Evolutionary conservation across 2,329 filamentous ascomycete genomes (phyloP), one percentile per base, ranked within the genome.

Genomic region (Verticillium nubilum): DNA sequence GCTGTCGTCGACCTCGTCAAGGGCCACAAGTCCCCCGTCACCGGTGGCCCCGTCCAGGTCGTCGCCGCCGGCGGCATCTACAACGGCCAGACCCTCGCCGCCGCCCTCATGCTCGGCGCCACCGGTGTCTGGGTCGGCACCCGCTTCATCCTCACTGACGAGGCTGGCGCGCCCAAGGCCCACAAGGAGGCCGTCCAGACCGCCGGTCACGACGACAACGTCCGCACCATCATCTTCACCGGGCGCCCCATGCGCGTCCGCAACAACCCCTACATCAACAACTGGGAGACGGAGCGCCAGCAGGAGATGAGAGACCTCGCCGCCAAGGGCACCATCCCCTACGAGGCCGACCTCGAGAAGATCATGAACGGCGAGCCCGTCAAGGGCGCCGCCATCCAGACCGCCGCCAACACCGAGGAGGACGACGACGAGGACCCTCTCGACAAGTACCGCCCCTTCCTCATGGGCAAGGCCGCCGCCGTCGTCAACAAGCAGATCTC

Each of bases 171-270:
- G 12, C 91, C 95, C 67, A 88, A 92, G 76, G 86, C 90, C 54
- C 94, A 99, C 83, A 95, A 98, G 80, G 94, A 99, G 72, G 92
- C 94, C 62, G 95, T 99, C 67, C 86, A 87, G 70, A 97, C 94
- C 52, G 86, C 95, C 57, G 86, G 90, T 67, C 97, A 95, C 74
- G 92, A 98, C 77, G 95, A 99, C 78, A 99, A 96, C 71, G 80
- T 98, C 73, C 90, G 92, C 73, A 99, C 95, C 56, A 91, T 98
- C 75, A 99, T 99, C 80, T 99, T 98, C 85, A 99, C 95, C 60
- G 95, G 95, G 59, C 91, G 95, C 60, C 95, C 95, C 35, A 83
- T 99, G 72, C 91, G 95, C 67, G 95, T 99, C 61, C 89, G 93
- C 73, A 95, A 86, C 73, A 99, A 98, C 80, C 76, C 89, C 6